phyloP scores from a whole-genome alignment of 129 eudicot genomes.

The Helianthus tuberosus region DNA sequence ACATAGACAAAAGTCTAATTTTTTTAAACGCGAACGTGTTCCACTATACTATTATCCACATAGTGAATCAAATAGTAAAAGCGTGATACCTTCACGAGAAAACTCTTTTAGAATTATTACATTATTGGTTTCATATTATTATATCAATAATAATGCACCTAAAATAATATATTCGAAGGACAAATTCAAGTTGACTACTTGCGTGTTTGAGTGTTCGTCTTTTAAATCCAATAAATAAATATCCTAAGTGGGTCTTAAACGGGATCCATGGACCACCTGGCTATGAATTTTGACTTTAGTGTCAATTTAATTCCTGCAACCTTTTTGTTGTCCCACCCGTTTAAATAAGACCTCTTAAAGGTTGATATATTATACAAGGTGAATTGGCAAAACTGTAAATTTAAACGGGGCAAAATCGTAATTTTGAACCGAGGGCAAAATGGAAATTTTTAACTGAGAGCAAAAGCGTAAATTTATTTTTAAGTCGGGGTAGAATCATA shows the following conservation, averaged over 20 bases:
- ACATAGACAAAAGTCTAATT: too few species aligned
- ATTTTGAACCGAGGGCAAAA: too few species aligned
- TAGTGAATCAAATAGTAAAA: neutral
- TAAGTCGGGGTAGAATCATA: too few species aligned
- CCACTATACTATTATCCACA: neutral
- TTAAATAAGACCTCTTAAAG: too few species aligned
- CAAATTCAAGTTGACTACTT: neutral
- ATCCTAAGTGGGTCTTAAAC: constrained; percentile 4
- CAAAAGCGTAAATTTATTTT: too few species aligned
- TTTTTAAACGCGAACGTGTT: too few species aligned
- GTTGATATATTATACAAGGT: too few species aligned
- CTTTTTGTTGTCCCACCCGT: too few species aligned
- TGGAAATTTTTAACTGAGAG: too few species aligned
- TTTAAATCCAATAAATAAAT: neutral
- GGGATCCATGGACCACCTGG: neutral
- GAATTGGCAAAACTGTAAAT: too few species aligned
- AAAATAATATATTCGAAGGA: neutral
- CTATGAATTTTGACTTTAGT: neutral
- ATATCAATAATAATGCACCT: constrained; percentile 10
- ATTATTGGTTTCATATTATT: neutral
- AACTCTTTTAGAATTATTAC: neutral
- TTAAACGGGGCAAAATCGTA: too few species aligned
- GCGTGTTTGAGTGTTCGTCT: neutral
- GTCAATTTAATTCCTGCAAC: neutral
- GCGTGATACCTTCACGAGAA: neutral